Evolutionary conservation across 2,329 filamentous ascomycete species (phyloP).

Genomic region (Aspergillus uvarum): DNA sequence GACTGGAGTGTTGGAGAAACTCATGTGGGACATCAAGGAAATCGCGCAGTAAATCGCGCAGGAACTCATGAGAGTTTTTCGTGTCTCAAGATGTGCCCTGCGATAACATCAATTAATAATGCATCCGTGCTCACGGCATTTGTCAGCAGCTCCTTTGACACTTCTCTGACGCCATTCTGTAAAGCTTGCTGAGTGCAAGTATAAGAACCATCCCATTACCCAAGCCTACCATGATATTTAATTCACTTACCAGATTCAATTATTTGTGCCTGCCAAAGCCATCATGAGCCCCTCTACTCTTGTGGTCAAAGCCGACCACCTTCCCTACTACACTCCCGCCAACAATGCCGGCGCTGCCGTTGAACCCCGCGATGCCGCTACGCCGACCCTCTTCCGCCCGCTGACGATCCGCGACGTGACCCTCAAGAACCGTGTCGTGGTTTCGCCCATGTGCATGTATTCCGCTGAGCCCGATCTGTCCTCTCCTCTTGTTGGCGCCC

Average conservation of each 20-base stretch:
- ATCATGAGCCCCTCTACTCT: slow-evolving; percentile 17
- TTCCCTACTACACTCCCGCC: slow-evolving; percentile 40
- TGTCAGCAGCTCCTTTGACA: slow-evolving; percentile 4
- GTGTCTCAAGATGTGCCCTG: neutral
- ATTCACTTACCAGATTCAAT: neutral
- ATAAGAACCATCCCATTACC: neutral
- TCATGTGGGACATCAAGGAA: neutral
- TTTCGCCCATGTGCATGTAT: slow-evolving; percentile 66
- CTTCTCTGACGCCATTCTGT: neutral
- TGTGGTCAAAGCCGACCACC: slow-evolving; percentile 2
- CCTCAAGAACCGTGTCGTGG: slow-evolving; percentile 64
- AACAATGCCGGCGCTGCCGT: slow-evolving; percentile 39
- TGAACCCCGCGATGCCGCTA: slow-evolving; percentile 34
- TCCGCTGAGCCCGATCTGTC: slow-evolving; percentile 52
- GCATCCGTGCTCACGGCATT: neutral
- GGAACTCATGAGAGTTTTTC: neutral
- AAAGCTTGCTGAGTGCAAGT: neutral
- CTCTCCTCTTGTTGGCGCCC: slow-evolving; percentile 55
- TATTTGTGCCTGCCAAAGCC: neutral
- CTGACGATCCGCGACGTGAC: slow-evolving; percentile 56
- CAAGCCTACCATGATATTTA: neutral
- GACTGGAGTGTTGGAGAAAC: neutral
- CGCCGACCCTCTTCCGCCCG: slow-evolving; percentile 58
- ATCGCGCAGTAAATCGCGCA: neutral
- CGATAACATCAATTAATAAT: neutral